Conservation (phyloP, 2,329 filamentous ascomycete species). For the Sordariomycetes sp. region DNA sequence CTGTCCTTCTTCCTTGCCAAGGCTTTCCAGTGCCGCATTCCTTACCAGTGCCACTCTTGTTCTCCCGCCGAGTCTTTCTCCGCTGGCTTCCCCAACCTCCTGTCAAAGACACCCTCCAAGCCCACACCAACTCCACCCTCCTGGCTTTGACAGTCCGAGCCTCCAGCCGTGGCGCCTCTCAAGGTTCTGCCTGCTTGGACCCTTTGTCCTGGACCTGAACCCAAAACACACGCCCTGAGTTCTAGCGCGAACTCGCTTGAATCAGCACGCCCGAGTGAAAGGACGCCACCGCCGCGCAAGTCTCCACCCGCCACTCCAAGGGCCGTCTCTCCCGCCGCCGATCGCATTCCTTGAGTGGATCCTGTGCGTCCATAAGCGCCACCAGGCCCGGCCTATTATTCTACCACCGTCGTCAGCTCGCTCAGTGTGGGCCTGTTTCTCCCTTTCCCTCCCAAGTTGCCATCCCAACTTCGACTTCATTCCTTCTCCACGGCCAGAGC, state of each 20-base stretch:
- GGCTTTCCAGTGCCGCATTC: too few species aligned
- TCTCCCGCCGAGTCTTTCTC: too few species aligned
- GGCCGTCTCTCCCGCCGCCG: background rate
- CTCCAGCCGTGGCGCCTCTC: background rate
- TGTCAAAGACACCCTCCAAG: too few species aligned
- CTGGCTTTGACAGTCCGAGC: background rate
- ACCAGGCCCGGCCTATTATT: background rate
- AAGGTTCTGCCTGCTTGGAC: background rate
- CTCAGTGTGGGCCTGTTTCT: too few species aligned
- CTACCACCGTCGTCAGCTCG: background rate
- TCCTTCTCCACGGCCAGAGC: background rate
- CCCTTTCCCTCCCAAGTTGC: background rate
- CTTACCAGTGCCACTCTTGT: too few species aligned
- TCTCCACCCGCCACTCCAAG: background rate
- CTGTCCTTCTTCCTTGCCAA: too few species aligned
- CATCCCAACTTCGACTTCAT: background rate
- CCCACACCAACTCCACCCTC: background rate
- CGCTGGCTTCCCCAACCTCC: too few species aligned
- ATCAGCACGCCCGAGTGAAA: background rate
- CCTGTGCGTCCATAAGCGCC: background rate
- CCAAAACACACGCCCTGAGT: background rate
- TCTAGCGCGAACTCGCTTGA: background rate
- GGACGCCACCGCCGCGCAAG: background rate
- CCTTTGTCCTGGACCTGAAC: background rate
- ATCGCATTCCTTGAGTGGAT: background rate